Base-by-base conservation (phyloP, 352 stramenopile species). In the Phytopythium oedochilum region DNA sequence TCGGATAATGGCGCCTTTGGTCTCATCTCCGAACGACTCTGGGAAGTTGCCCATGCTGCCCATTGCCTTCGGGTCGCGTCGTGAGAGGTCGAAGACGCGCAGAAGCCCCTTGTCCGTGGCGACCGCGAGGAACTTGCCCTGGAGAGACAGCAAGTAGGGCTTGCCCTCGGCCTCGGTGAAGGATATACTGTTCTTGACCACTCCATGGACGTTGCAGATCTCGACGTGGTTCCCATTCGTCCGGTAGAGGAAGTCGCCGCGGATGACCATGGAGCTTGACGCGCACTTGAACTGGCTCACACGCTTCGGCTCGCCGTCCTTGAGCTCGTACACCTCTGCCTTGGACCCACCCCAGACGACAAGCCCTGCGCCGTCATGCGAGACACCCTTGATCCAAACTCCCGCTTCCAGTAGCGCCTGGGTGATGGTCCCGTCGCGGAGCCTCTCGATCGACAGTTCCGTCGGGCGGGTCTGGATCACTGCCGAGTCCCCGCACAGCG, bases 121-220 rank as follows among this genome's bases (percentile, higher is more conserved):
- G 0, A 98, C 88, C 10, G 86, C 88, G 32, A 98, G 71, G 53
- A 91, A 97, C 47, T 94, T 96, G 48, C 75, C 89, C 55, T 97
- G 93, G 22, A 97, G 62, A 26, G 92, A 83, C 17, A 98, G 55
- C 36, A 96, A 59, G 23, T 64, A 49, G 0, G 94, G 94, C 17
- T 75, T 67, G 3, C 94, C 94, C 47, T 98, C 94, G 0, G 71
- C 78, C 43, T 97, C 92, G 2, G 86, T 97, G 62, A 98, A 97
- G 2, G 75, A 89, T 23, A 98, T 87, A 0, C 66, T 78, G 50
- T 95, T 88, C 57, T 93, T 96, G 20, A 96, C 74, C 7, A 94
- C 72, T 10, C 93, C 93, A 31, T 82, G 67, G 31, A 94, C 67
- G 57, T 97, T 97, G 55, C 74, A 93, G 18, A 97, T 73, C 70